Evolutionary conservation across 768 basidiomycete species (phyloP).

Genomic region (Tephrocybe rancida): DNA sequence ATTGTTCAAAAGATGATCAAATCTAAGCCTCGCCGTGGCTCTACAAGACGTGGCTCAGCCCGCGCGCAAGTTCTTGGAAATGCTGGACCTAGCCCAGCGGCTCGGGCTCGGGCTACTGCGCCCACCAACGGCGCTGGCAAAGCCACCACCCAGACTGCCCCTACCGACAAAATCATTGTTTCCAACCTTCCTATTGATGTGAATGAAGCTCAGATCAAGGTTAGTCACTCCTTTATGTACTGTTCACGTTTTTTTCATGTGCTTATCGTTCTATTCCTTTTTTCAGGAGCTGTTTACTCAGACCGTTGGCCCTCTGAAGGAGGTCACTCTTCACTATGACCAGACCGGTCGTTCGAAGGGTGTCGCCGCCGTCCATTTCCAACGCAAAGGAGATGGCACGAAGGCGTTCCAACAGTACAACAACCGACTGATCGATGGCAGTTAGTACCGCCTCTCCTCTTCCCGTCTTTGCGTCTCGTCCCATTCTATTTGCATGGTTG

Average conservation of each 20-base stretch:
- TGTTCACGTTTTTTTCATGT: not conserved
- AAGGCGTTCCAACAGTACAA: constrained; percentile 95
- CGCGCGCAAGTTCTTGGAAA: constrained; percentile 67
- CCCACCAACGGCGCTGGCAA: constrained; percentile 37
- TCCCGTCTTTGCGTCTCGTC: constrained; percentile 42
- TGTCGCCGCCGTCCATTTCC: constrained; percentile 84
- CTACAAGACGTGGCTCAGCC: constrained; percentile 44
- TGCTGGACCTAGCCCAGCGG: constrained; percentile 44
- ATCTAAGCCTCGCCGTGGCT: constrained; percentile 54
- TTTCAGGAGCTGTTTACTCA: constrained; percentile 87
- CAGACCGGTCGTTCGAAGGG: constrained; percentile 87
- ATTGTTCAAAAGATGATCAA: constrained; percentile 61
- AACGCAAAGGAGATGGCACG: constrained; percentile 83
- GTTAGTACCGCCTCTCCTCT: constrained; percentile 85
- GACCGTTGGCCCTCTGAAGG: constrained; percentile 86
- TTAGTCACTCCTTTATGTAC: constrained; percentile 37
- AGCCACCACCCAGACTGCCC: constrained; percentile 41
- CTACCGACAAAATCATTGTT: constrained; percentile 91
- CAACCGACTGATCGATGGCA: constrained; percentile 99
- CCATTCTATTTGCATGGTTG: constrained; percentile 31
- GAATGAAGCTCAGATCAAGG: constrained; percentile 92
- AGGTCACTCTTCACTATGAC: constrained; percentile 87
- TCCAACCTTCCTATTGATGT: constrained; percentile 93
- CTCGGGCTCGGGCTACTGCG: constrained; percentile 54
- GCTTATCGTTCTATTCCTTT: constrained; percentile 1